Base-by-base conservation (phyloP, 805 yeast species). In the Scheffersomyces ergatensis region DNA sequence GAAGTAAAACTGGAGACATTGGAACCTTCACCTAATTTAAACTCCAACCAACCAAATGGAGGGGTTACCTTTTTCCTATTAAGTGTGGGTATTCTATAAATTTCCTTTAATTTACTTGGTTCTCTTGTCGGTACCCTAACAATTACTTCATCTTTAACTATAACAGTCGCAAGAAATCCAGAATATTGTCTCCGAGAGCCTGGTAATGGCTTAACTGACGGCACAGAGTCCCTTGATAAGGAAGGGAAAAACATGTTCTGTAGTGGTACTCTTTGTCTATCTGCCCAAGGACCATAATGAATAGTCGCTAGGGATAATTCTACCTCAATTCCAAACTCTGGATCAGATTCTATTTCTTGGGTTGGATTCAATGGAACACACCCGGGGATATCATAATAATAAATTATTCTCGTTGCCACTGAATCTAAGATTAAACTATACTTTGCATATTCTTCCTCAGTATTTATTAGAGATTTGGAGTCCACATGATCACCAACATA, bases 261-360 rank as follows among this genome's bases (percentile, higher is more conserved):
- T 8, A 90, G 53, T 1, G 81, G 76, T 2, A 70, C 71, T 14
- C 96, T 60, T 58, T 93, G 95, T 27, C 92, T 78, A 44, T 93
- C 95, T 0, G 97, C 86, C 97, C 97, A 92, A 0, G 99, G 96
- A 0, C 99, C 99, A 55, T 88, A 90, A 49, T 83, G 83, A 1
- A 89, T 63, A 0, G 86, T 81, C 0, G 89, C 80, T 40, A 77
- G 74, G 2, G 76, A 70, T 2, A 88, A 47, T 12, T 69, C 70
- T 7, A 90, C 38, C 38, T 83, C 83, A 6, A 83, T 50, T 0
- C 90, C 90, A 55, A 57, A 62, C 33, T 61, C 62, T 0, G 74
- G 74, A 4, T 17, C 17, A 11, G 16, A 13, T 11, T 29, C 8
- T n/a, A 19, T 3, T 12, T 29, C 34, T 5, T 8, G n/a, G 5